Base-by-base conservation (phyloP, 2,329 filamentous ascomycete species). In the Chaetomium globosum region DNA sequence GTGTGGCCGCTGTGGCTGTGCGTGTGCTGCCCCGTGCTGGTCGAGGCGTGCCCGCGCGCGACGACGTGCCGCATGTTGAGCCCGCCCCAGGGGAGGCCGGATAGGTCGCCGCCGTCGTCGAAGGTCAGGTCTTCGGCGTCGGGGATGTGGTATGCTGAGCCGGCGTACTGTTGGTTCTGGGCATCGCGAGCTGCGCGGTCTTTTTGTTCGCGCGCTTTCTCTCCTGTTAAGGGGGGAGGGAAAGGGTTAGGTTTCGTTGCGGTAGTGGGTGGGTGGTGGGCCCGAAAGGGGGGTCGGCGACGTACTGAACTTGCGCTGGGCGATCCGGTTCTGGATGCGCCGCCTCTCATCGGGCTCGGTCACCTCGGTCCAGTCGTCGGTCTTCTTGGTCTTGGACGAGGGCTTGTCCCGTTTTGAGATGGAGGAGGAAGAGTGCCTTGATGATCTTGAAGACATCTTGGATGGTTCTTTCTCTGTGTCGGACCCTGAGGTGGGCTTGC, bases 231-330 rank as follows among this genome's bases (percentile, higher is more conserved):
- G 12, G 16, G 5, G 39, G 36, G 12, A 13, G 36, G 4, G 6
- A 1, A 1, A 4, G 6, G 54, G 55, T 65, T 65, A 63, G 67
- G 31, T 48, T 13, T 31, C 55, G 49, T 56, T 36, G 31, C 13
- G 13, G 48, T 28, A 10, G 33, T 5, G 39, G 6, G 39, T 5
- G 6, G 16, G 5, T 31, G 31, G 31, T 31, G 31, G 3, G 31
- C 31, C 3, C 12, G 9, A 10, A 36, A 9, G 33, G 8, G 33
- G 33, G 9, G 2, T 7, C 7, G 33, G 33, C 36, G 4, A 79
- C 88, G 73, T 82, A 92, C 90, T 83, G 71, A 91, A 92, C 72
- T 91, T 91, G 70, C 89, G 83, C 73, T 92, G 90, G 1, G 89
- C 89, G 67, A 92, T 84, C 61, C 89, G 85, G 74, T 93, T 93